Base-by-base conservation (phyloP, 768 basidiomycete species). In the Lactifluus piperatus region DNA sequence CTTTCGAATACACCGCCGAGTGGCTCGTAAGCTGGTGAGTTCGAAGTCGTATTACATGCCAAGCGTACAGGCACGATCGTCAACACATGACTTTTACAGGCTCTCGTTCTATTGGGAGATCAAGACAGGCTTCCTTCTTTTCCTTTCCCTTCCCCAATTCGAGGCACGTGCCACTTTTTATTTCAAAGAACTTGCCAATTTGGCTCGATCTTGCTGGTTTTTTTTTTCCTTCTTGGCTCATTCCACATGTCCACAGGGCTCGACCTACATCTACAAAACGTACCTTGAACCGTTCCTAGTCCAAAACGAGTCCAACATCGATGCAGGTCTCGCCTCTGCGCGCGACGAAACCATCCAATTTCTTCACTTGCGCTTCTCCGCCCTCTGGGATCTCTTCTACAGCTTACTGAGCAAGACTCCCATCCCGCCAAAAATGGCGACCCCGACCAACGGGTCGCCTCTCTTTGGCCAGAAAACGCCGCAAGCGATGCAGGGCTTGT, bases 31-130 rank as follows among this genome's bases (percentile, higher is more conserved):
- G 79, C 71, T 88, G 86, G 87, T 81, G 68, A 55, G 80, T 70
- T 24, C 16, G 14, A 16, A n/a, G 5, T 18, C 7, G 20, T 57
- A 29, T 34, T 26, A 48, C 30, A 18, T 45, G 47, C 20, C 27
- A 20, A 58, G 54, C 2, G 34, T 32, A 2, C 45, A 13, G 22
- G n/a, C n/a, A 36, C 26, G 27, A n/a, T 48, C 56, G n/a, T n/a
- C n/a, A n/a, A 56, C 62, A 41, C 56, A 46, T 62, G 54, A 56
- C 49, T 63, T 24, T 48, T 16, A 50, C 65, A 86, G 86, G 86
- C 66, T 88, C 43, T 86, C 87, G 7, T 86, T 89, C 68, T 88
- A 88, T 67, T 86, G 82, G 81, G 87, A 88, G 66, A 46, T 80
- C 53, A 82, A 86, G 65, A 86, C 83, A n/a, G 24, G 82, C 4